Base-by-base conservation (phyloP, 306 rosid genomes). In the Casuarina equisetifolia region DNA sequence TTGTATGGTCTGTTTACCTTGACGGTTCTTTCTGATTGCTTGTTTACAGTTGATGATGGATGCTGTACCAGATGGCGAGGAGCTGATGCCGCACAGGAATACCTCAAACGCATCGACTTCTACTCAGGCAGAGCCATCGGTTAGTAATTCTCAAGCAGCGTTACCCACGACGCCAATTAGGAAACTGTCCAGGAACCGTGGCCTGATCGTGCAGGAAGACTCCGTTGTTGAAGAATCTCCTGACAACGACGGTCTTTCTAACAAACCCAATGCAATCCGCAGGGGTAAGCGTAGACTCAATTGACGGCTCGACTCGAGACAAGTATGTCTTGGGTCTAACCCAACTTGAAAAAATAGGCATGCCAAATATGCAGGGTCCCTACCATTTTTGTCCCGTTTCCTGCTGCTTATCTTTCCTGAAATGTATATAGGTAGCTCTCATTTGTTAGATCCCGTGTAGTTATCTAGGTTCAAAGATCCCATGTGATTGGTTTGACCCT, bases 61-160 rank as follows among this genome's bases (percentile, higher is more conserved):
- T 25, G 11, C 48, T 25, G 91, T 90, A 73, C 86, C 91, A n/a
- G 83, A 61, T 38, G 98, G 90, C 16, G 81, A 83, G 70, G 98
- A 91, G 84, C 79, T 91, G 64, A 93, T 93, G 97, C 92, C 93
- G 0, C 82, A 82, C 64, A 83, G 98, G 82, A 13, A 6, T 16
- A 82, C 73, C 19, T 44, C 69, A 48, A 58, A 79, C 86, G 38
- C 78, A 0, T 5, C 3, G 48, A 70, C 61, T 74, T 52, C 42
- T 9, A 51, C 86, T 5, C 79, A 76, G 52, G 80, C 15, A 72
- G 89, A 82, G 68, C 67, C 66, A 3, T 49, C 36, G 1, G 59
- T 25, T 17, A 74, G 57, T 6, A 36, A 78, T 76, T 83, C 91
- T 42, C 84, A 74, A 32, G 78, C 75, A 16, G 46, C 79, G 6